Percentiles rank a stretch among this genome's conserved stretches.
phyloP scores from a whole-genome alignment of 2,329 filamentous ascomycete species.

The Davidsoniella eucalypti region DNA sequence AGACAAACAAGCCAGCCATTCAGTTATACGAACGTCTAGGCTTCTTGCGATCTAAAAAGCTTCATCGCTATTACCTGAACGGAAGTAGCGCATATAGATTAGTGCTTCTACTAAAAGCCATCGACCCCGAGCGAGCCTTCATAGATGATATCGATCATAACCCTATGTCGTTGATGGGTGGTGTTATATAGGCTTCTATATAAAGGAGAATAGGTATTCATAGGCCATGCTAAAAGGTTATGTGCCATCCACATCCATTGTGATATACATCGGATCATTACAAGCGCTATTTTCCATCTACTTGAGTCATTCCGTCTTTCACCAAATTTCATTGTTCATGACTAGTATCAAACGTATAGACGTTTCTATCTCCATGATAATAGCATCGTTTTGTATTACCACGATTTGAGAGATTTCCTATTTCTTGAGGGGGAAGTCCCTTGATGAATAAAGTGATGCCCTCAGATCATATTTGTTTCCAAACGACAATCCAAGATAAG shows the following conservation, averaged over 20 bases:
- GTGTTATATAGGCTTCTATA: not conserved
- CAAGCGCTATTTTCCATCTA: no score
- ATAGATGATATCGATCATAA: not conserved
- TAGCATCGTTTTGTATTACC: no score
- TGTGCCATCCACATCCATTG: no score
- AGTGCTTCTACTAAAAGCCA: slow-evolving; percentile 56
- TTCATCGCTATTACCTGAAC: slow-evolving; percentile 92
- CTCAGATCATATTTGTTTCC: slow-evolving; percentile 46
- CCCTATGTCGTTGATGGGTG: not conserved
- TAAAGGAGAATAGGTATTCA: no score
- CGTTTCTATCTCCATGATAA: no score
- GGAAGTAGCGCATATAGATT: slow-evolving; percentile 88
- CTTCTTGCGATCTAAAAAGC: slow-evolving; percentile 77
- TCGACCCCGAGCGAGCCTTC: slow-evolving; percentile 18
- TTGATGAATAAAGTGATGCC: slow-evolving; percentile 33
- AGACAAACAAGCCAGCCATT: slow-evolving; percentile 78
- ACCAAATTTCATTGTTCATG: no score
- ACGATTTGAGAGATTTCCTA: not conserved
- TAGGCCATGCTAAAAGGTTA: no score
- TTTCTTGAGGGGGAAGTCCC: slow-evolving; percentile 6
- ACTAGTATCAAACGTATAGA: no score
- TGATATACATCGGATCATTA: no score
- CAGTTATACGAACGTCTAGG: slow-evolving; percentile 85
- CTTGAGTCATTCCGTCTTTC: no score
- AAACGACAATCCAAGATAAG: slow-evolving; percentile 44